Evolutionary conservation across 1,139 yeast genomes (phyloP), one percentile per base, ranked within the genome.

Genomic region (Hyphopichia pseudoburtonii): DNA sequence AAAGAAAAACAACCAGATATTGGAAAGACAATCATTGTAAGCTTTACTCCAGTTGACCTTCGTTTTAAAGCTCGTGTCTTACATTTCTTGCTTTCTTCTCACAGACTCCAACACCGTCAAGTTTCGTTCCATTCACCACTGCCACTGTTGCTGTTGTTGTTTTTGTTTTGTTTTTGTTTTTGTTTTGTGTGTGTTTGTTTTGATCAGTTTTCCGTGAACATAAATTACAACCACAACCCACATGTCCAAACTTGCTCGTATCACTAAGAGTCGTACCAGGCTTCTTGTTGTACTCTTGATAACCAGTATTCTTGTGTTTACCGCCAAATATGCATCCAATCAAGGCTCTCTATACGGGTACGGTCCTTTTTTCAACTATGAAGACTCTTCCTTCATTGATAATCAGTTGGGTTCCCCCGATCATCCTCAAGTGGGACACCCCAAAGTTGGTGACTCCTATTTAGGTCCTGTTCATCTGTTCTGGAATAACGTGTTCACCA

Each of bases 401-500:
- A n/a, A n/a, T n/a, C n/a, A n/a, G n/a, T n/a, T n/a, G n/a, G n/a
- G n/a, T n/a, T n/a, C n/a, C n/a, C n/a, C n/a, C n/a, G n/a, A n/a
- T n/a, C n/a, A n/a, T n/a, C n/a, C n/a, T 15, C 29, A 15, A 16
- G 23, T 17, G 7, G 31, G 23, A 28, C 4, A 28, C 17, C 12
- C 30, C 4, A 17, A 18, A 8, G 14, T 28, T n/a, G 36, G 55
- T 45, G 21, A 43, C 40, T 8, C 50, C 52, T 21, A 39, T 40
- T 17, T 18, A 9, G 19, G 30, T 5, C 31, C 30, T 4, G 19
- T 44, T 9, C 52, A 51, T 17, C 30, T 42, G 29, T 53, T 51
- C 35, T 55, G 58, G 58, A 41, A 36, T 21, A 35, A 39, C 2
- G 39, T 54, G 2, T 55, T 55, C 36, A 27, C 30, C 2, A 30